A percentile compares a stretch with the other conserved stretches of the same genome.
Conservation (phyloP, 2,329 filamentous ascomycete species). For the Aspergillus sp. region DNA sequence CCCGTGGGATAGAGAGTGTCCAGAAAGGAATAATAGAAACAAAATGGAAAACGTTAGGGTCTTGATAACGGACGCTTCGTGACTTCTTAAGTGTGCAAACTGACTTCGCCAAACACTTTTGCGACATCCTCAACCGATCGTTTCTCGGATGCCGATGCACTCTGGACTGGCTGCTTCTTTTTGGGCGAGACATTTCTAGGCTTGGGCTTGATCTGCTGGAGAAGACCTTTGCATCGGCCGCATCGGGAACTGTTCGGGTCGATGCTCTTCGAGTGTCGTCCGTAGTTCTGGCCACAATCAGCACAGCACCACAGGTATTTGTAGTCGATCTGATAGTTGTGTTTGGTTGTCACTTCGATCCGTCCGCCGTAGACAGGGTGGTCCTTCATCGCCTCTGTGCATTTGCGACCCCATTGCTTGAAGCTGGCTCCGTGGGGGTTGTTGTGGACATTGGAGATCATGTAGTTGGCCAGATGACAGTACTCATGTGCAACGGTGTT, state of each 20-base stretch:
- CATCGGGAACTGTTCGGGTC: constrained; percentile 68
- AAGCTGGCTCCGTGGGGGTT: constrained; percentile 82
- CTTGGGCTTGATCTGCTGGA: constrained; percentile 75
- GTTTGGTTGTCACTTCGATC: constrained; percentile 80
- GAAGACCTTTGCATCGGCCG: constrained; percentile 64
- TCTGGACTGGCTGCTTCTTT: constrained; percentile 13
- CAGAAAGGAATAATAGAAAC: too few relatives aligned
- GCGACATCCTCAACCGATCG: constrained; percentile 5
- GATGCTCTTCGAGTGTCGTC: constrained; percentile 82
- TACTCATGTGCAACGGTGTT: constrained; percentile 97
- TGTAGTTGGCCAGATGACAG: constrained; percentile 89
- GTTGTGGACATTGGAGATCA: constrained; percentile 69
- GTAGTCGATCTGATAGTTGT: constrained; percentile 84
- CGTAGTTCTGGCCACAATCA: constrained; percentile 66
- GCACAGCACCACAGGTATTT: constrained; percentile 84
- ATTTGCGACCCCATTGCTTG: constrained; percentile 60
- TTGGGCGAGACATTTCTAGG: constrained; percentile 49
- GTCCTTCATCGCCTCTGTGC: constrained; percentile 28
- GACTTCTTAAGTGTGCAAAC: neutral
- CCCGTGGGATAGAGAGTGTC: too few relatives aligned
- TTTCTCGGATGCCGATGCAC: constrained; percentile 1
- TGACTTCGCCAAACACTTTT: constrained; percentile 6
- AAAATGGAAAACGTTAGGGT: neutral
- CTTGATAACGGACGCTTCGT: neutral
- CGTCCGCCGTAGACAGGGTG: constrained; percentile 54